Evolutionary conservation across 805 yeast genomes (phyloP).

Genomic region (Suhomyces prunicola): DNA sequence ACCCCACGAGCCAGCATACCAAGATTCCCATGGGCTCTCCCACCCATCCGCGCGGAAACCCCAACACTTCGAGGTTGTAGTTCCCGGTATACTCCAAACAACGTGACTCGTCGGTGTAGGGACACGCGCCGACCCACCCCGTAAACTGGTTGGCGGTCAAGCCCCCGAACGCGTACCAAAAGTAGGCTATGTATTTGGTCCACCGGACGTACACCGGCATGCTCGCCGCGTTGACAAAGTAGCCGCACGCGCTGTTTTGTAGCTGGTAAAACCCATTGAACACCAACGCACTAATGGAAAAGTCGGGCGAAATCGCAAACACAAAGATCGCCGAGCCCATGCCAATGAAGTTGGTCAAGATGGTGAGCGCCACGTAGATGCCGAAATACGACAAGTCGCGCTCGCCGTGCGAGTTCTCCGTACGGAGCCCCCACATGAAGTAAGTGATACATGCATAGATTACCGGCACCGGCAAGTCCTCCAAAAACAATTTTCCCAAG

Average conservation of each 20-base stretch:
- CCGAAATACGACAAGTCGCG: constrained; percentile 18
- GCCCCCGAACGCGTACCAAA: constrained; percentile 28
- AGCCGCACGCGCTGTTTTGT: constrained; percentile 29
- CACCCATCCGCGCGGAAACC: constrained; percentile 63
- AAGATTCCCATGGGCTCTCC: constrained; percentile 60
- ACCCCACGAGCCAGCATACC: constrained; percentile 57
- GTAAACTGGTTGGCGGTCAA: constrained; percentile 23
- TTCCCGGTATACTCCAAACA: constrained; percentile 51
- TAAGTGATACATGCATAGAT: constrained; percentile 61
- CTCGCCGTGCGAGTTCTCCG: constrained; percentile 10
- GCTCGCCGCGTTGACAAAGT: constrained; percentile 23
- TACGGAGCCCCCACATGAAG: constrained; percentile 73
- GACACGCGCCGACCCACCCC: constrained; percentile 23
- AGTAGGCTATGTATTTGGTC: constrained; percentile 25
- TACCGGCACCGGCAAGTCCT: constrained; percentile 63
- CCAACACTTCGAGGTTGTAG: constrained; percentile 52
- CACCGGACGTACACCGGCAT: constrained; percentile 30
- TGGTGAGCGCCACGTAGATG: constrained; percentile 17
- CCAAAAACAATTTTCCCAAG: constrained; percentile 60
- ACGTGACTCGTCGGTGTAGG: constrained; percentile 30
- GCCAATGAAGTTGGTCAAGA: constrained; percentile 16
- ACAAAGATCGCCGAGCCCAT: constrained; percentile 19
- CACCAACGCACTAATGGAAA: constrained; percentile 17
- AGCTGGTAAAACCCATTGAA: constrained; percentile 21
- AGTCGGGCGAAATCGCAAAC: constrained; percentile 20